These are phyloP conservation scores for Emericellopsis atlantica DNA, from an alignment of 2,329 filamentous ascomycete species.

Conservation along the genomic window DNA sequence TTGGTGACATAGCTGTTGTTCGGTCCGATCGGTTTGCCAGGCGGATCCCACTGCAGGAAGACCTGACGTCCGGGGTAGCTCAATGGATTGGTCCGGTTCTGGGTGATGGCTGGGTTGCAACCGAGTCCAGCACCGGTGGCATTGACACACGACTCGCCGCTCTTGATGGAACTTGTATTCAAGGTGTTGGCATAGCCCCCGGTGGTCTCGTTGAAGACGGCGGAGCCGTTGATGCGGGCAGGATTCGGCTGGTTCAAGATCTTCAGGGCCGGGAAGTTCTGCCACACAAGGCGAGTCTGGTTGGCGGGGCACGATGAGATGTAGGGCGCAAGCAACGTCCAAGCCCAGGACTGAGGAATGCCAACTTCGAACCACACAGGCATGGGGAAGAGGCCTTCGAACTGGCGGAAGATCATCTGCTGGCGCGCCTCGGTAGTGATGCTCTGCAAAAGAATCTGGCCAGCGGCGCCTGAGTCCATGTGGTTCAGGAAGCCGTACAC, in stretches of 20 bases:
- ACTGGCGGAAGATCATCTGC: conserved; percentile 76
- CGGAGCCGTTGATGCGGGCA: conserved; percentile 50
- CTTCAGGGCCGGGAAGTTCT: conserved; percentile 66
- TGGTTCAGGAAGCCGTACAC: conserved; percentile 74
- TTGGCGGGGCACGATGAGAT: conserved; percentile 64
- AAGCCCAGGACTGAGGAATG: conserved; percentile 74
- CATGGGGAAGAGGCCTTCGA: conserved; percentile 69
- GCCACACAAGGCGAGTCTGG: conserved; percentile 67
- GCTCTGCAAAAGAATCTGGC: conserved; percentile 59
- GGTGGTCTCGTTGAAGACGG: conserved; percentile 50
- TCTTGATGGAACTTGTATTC: conserved; percentile 28
- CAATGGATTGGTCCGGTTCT: conserved; percentile 58
- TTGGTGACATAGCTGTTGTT: conserved; percentile 72
- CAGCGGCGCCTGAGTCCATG: conserved; percentile 63
- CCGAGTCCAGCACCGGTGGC: conserved; percentile 35
- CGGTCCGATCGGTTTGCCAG: conserved; percentile 57
- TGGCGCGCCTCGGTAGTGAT: conserved; percentile 72
- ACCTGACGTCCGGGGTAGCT: conserved; percentile 64
- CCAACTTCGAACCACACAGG: conserved; percentile 72
- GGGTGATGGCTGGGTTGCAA: conserved; percentile 52
- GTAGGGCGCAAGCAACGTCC: conserved; percentile 71
- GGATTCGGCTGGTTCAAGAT: conserved; percentile 70
- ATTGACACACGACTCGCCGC: conserved; percentile 42
- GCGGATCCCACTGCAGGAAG: conserved; percentile 58
- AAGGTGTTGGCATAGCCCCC: conserved; percentile 46